These are phyloP conservation scores for Cymbopogon flexuosus DNA, from an alignment of 202 grass and related monocot genomes.

Conservation along the genomic window DNA sequence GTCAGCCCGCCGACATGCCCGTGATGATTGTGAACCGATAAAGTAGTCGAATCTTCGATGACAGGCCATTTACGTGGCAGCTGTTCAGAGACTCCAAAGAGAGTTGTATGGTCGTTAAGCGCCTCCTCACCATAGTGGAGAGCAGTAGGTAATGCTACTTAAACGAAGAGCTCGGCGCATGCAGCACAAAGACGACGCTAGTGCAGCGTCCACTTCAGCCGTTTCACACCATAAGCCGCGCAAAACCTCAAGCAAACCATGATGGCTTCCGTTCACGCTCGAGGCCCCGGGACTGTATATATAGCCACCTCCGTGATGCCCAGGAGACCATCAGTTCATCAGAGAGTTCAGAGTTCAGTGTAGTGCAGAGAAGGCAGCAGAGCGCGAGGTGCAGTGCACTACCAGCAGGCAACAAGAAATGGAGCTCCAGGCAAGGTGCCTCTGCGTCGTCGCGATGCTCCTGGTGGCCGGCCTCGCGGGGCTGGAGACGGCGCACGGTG, in stretches of 20 bases:
- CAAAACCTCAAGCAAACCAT: slow-evolving; percentile 26
- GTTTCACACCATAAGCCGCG: slow-evolving; percentile 27
- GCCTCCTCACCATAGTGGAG: slow-evolving; percentile 37
- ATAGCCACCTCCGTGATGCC: slow-evolving; percentile 6
- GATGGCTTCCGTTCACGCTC: slow-evolving; percentile 8
- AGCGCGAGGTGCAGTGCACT: neutral
- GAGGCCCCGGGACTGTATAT: slow-evolving; percentile 14
- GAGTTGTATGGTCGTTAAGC: slow-evolving; percentile 10
- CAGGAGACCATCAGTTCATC: neutral
- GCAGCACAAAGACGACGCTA: slow-evolving; percentile 10
- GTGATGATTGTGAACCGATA: slow-evolving; percentile 17
- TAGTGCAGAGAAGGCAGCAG: neutral
- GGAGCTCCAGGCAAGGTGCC: slow-evolving; percentile 36
- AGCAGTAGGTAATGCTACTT: slow-evolving; percentile 38
- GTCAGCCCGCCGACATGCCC: slow-evolving; percentile 12
- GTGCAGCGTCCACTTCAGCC: slow-evolving; percentile 35
- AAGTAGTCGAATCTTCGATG: slow-evolving; percentile 17
- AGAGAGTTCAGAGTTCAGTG: neutral
- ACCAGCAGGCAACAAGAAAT: slow-evolving; percentile 11
- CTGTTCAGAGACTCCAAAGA: neutral
- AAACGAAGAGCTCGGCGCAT: slow-evolving; percentile 25
- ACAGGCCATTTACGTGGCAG: slow-evolving; percentile 30
- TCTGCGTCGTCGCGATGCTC: slow-evolving; percentile 37
- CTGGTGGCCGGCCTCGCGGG: slow-evolving; percentile 22
- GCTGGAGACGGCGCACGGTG: slow-evolving; percentile 34